Conservation (phyloP, 495 filamentous ascomycete genomes). For the Cenococcum geophilum region DNA sequence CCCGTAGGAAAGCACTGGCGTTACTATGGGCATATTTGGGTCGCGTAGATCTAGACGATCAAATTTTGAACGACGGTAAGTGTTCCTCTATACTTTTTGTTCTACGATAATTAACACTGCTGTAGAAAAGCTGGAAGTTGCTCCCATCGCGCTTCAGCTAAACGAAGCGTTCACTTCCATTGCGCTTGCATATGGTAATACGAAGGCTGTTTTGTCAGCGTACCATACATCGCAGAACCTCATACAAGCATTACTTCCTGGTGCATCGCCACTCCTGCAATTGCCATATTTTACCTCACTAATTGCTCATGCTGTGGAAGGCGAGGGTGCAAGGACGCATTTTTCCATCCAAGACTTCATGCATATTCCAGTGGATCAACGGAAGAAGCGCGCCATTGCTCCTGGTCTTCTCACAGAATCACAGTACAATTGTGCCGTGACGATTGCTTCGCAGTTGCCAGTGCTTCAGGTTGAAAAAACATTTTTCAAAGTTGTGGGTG, state of each 20-base stretch:
- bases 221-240: constrained; percentile 76
- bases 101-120: constrained; percentile 5
- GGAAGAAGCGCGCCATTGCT: constrained; percentile 62
- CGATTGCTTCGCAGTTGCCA: constrained; percentile 75
- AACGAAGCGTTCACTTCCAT: constrained; percentile 84
- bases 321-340: constrained; percentile 63
- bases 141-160: constrained; percentile 75
- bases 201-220: constrained; percentile 71
- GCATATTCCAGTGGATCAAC: constrained; percentile 65
- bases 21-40: constrained; percentile 93
- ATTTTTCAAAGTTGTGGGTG: constrained; percentile 97
- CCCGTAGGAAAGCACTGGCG: constrained; percentile 76
- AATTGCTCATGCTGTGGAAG: constrained; percentile 70
- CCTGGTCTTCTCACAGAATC: constrained; percentile 64
- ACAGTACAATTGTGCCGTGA: constrained; percentile 69
- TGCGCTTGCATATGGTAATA: constrained; percentile 77
- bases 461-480: constrained; percentile 80
- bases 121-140: constrained; percentile 68
- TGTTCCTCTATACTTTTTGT: constrained; percentile 22
- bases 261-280: constrained; percentile 81
- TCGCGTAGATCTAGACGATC: constrained; percentile 70
- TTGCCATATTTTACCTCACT: constrained; percentile 78
- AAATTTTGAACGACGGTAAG: constrained; percentile 65
- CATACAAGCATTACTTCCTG: constrained; percentile 81
- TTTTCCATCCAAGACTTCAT: constrained; percentile 81